Evolutionary conservation across 495 filamentous ascomycete species (phyloP).

Genomic region (Neurospora sp.): DNA sequence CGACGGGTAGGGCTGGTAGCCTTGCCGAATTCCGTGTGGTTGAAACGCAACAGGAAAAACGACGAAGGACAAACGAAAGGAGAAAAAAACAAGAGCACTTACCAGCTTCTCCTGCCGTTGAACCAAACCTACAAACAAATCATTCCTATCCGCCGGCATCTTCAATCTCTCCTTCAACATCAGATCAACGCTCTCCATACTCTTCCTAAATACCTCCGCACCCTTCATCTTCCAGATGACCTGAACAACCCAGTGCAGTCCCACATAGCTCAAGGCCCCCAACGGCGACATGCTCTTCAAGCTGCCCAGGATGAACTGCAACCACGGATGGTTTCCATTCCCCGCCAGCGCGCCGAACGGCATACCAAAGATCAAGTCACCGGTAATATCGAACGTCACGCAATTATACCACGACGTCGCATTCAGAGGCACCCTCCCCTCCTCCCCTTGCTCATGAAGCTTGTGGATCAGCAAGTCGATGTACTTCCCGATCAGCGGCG

Average conservation of each 20-base stretch:
- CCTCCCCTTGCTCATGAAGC: constrained; percentile 14
- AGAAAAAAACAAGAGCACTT: not conserved
- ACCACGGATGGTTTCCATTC: constrained; percentile 22
- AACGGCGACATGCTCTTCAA: constrained; percentile 17
- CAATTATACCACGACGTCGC: constrained; percentile 41
- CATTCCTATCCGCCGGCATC: constrained; percentile 17
- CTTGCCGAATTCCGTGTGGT: not conserved
- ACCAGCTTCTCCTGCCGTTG: constrained; percentile 20
- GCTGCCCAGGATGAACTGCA: constrained; percentile 18
- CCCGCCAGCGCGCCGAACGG: constrained; percentile 39
- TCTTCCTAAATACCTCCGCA: not conserved
- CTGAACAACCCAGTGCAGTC: constrained; percentile 4
- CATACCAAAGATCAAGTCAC: constrained; percentile 45
- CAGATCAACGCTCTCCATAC: constrained; percentile 10
- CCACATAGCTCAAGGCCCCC: constrained; percentile 15
- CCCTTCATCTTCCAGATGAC: not conserved
- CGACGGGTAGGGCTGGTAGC: not conserved
- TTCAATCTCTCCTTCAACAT: constrained; percentile 22
- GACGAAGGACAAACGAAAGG: not conserved
- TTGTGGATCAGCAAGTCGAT: constrained; percentile 30
- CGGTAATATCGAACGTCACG: constrained; percentile 48
- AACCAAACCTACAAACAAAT: constrained; percentile 31
- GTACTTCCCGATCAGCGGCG: constrained; percentile 26
- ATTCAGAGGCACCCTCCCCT: constrained; percentile 15
- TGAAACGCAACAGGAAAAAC: not conserved